Evolutionary conservation across 2,329 filamentous ascomycete genomes (phyloP).

Genomic region (Alternaria rosae): DNA sequence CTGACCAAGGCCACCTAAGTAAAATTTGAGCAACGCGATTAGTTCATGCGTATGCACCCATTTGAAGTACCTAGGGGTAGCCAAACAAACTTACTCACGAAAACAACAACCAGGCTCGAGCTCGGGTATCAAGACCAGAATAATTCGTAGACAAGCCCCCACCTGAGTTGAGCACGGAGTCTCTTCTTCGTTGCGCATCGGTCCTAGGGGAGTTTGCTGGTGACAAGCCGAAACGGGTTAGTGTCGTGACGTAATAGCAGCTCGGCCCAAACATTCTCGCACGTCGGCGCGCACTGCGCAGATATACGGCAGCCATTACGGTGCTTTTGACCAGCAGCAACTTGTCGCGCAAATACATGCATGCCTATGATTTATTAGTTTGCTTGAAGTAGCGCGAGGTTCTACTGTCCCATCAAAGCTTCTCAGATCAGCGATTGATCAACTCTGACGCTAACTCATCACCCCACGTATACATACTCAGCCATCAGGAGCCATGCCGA

Average conservation of each 20-base stretch:
- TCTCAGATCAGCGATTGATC: neutral
- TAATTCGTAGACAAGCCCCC: neutral
- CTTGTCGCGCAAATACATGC: neutral
- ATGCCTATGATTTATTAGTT: neutral
- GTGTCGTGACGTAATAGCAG: neutral
- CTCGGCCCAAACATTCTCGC: neutral
- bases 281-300: neutral
- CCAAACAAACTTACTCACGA: neutral
- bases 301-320: neutral
- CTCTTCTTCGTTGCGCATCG: neutral
- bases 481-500: constrained; percentile 28
- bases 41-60: neutral
- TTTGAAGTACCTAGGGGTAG: neutral
- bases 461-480: neutral
- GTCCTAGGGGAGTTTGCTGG: neutral
- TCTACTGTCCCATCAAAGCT: neutral
- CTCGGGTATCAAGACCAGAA: neutral
- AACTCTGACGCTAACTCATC: neutral
- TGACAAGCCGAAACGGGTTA: neutral
- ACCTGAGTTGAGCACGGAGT: neutral
- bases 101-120: neutral
- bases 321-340: neutral
- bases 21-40: neutral
- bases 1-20: neutral
- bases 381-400: neutral